These are phyloP conservation scores for Asterionellopsis glacialis DNA, from an alignment of 108 stramenopile genomes.

Conservation along the genomic window DNA sequence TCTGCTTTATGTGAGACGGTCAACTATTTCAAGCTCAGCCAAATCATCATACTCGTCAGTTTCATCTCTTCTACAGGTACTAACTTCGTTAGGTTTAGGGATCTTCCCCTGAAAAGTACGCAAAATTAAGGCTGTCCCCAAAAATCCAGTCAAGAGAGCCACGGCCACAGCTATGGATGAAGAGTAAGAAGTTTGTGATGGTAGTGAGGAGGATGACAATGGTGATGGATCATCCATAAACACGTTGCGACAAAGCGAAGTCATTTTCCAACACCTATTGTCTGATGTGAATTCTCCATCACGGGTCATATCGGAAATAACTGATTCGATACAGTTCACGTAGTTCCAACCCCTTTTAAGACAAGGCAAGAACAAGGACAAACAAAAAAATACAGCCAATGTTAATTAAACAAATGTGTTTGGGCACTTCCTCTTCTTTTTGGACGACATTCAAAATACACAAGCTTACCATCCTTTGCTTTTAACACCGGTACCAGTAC, in stretches of 20 bases:
- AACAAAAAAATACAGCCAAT: background rate
- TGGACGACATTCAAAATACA: background rate
- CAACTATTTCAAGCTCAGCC: too few relatives aligned
- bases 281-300: slow-evolving; percentile 3
- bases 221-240: slow-evolving; percentile 5
- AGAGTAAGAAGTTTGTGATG: too few relatives aligned
- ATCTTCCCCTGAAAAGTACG: too few relatives aligned
- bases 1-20: too few relatives aligned
- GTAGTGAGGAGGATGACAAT: too few relatives aligned
- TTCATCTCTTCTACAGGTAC: too few relatives aligned
- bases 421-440: background rate
- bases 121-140: too few relatives aligned
- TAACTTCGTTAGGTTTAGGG: too few relatives aligned
- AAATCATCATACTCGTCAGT: too few relatives aligned
- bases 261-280: slow-evolving; percentile 50
- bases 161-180: too few relatives aligned
- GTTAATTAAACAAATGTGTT: background rate
- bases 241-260: slow-evolving; percentile 44
- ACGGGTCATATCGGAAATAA: slow-evolving; percentile 25
- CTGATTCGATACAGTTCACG: slow-evolving; percentile 49
- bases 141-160: too few relatives aligned
- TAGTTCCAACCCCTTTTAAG: slow-evolving; percentile 52
- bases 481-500: background rate
- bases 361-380: background rate
- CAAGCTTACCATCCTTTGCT: slow-evolving; percentile 40